These are phyloP conservation scores for Lomentospora prolificans DNA, from an alignment of 2,329 filamentous ascomycete genomes.

Conservation along the genomic window DNA sequence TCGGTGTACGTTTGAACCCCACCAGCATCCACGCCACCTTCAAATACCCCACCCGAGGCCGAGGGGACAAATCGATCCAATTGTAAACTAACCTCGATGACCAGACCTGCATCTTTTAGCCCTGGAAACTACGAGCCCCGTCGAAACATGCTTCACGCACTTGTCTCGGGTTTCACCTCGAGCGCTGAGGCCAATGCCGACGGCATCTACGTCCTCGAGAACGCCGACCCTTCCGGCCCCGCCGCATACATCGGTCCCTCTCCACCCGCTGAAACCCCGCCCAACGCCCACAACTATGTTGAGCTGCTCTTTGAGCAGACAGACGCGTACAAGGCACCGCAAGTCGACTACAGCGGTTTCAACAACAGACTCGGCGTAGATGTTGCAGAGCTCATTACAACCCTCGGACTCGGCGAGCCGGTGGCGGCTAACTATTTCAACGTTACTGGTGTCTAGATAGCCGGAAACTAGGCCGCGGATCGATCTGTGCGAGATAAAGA, in stretches of 20 bases:
- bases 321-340: slow-evolving; percentile 1
- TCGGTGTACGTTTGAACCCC: slow-evolving; percentile 3
- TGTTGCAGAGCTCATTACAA: not conserved
- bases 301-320: slow-evolving; percentile 7
- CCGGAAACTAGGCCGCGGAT: not conserved
- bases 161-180: slow-evolving; percentile 6
- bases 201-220: slow-evolving; percentile 6
- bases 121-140: slow-evolving; percentile 6
- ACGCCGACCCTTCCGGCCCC: not conserved
- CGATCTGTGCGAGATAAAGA: not conserved
- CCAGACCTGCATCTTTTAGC: not conserved
- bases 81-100: too few relatives aligned
- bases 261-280: slow-evolving; percentile 3
- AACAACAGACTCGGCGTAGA: slow-evolving; percentile 6
- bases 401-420: not conserved
- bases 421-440: slow-evolving; percentile 7
- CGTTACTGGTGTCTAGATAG: slow-evolving; percentile 4
- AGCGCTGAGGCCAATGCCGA: not conserved
- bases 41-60: too few relatives aligned
- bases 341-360: slow-evolving; percentile 6
- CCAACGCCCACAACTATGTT: slow-evolving; percentile 6
- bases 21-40: not conserved
- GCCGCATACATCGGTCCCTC: slow-evolving; percentile 7
- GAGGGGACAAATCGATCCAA: too few relatives aligned
- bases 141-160: slow-evolving; percentile 4